phyloP scores from a whole-genome alignment of 2,329 filamentous ascomycete species.

The Fusarium coffeatum region DNA sequence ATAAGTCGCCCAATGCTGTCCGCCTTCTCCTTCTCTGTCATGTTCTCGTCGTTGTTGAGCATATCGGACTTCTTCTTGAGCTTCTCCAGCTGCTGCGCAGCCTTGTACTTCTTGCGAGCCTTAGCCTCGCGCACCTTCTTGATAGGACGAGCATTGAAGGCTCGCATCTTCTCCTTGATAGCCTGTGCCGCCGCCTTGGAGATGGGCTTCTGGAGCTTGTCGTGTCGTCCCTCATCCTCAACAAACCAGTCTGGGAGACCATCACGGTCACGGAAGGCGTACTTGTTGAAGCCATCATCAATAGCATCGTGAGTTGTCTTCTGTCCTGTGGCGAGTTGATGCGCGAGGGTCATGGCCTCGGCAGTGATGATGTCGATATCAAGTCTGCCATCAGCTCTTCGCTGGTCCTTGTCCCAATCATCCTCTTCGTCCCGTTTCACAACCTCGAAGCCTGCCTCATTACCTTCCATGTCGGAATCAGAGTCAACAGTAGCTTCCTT shows the following conservation, averaged over 20 bases:
- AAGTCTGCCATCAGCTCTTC: slow-evolving; percentile 70
- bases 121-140: slow-evolving; percentile 99
- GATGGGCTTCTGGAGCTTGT: slow-evolving; percentile 87
- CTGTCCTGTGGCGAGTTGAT: slow-evolving; percentile 87
- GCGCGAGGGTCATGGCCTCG: slow-evolving; percentile 97
- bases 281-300: slow-evolving; percentile 95
- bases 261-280: slow-evolving; percentile 88
- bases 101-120: slow-evolving; percentile 96
- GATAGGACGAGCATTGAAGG: slow-evolving; percentile 94
- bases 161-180: slow-evolving; percentile 93
- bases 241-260: slow-evolving; percentile 98
- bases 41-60: slow-evolving; percentile 86
- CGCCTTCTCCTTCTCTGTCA: slow-evolving; percentile 97
- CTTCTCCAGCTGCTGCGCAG: slow-evolving; percentile 90
- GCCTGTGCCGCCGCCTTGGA: slow-evolving; percentile 88
- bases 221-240: slow-evolving; percentile 88
- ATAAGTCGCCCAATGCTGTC: slow-evolving; percentile 84
- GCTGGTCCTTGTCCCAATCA: slow-evolving; percentile 75
- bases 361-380: slow-evolving; percentile 99
- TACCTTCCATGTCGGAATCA: slow-evolving; percentile 53
- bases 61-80: slow-evolving; percentile 96
- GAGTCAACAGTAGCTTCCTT: slow-evolving; percentile 44
- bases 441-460: slow-evolving; percentile 69
- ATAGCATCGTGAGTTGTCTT: slow-evolving; percentile 82
- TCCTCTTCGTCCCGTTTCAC: slow-evolving; percentile 64